phyloP scores from a whole-genome alignment of 805 yeast genomes.

The Candida hispaniensis region DNA sequence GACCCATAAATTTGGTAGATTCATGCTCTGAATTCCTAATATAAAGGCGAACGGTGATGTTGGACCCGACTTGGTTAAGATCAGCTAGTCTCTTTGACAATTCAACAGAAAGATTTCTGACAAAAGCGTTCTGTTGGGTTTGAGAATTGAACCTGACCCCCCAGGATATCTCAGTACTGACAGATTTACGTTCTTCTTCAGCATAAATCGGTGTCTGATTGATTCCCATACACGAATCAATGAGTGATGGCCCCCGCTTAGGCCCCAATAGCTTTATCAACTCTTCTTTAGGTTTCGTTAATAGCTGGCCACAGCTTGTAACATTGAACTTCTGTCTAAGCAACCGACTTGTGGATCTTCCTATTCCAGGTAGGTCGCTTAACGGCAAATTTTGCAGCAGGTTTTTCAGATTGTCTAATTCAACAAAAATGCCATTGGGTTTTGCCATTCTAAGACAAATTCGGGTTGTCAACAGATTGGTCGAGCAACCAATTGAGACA shows the following conservation, averaged over 20 bases:
- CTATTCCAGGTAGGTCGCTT: constrained; percentile 39
- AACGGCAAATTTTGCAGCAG: too few relatives aligned
- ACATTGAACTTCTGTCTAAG: constrained; percentile 31
- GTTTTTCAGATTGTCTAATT: constrained; percentile 31
- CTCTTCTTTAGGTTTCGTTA: constrained; percentile 30
- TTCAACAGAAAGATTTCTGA: constrained; percentile 49
- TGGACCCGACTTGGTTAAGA: constrained; percentile 41
- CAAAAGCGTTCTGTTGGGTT: constrained; percentile 53
- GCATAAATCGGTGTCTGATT: constrained; percentile 49
- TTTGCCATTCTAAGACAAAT: constrained; percentile 64
- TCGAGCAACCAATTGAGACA: constrained; percentile 71
- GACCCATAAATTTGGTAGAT: constrained; percentile 73
- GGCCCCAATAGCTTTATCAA: constrained; percentile 42
- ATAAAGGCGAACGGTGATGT: constrained; percentile 56
- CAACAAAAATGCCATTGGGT: constrained; percentile 53
- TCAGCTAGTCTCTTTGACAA: constrained; percentile 42
- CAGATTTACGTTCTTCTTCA: constrained; percentile 45
- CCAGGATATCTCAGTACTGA: constrained; percentile 85
- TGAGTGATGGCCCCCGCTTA: constrained; percentile 58
- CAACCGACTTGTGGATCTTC: constrained; percentile 35
- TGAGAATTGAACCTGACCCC: constrained; percentile 65
- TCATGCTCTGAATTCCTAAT: constrained; percentile 53
- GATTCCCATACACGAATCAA: constrained; percentile 50
- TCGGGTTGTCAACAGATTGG: constrained; percentile 67
- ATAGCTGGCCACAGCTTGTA: constrained; percentile 33